Base-by-base conservation (phyloP, 2,329 filamentous ascomycete species). In the Chrysoporthe deuterocubensis region DNA sequence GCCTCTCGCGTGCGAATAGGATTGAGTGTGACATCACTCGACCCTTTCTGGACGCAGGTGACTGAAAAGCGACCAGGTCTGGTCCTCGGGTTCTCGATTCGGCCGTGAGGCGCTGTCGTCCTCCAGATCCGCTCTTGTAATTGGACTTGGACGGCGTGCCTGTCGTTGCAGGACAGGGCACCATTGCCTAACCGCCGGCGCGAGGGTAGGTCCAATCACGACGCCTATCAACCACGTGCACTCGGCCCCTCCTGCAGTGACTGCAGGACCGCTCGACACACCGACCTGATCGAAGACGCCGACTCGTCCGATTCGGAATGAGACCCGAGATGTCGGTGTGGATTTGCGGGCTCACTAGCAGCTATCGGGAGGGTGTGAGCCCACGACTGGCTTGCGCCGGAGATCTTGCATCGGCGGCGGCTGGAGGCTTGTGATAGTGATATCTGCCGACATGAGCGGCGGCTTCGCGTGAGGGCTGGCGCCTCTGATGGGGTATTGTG, bases 381-480 rank as follows among this genome's bases (percentile, higher is more conserved):
- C 62, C 56, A 56, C 64, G 61, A 68, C 59, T 68, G 66, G 65
- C 59, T n/a, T 37, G 56, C 37, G 6, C 2, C 26, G 42, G 37
- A 40, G 50, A 46, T 57, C 56, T 44, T 64, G 32, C 46, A n/a
- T 59, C 59, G 65, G 65, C 8, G 67, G 68, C 68, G 62, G 66
- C 66, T 69, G 65, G 66, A 58, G 61, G 56, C n/a, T 14, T 34
- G 68, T 69, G 68, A 69, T 69, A 68, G 68, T 69, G 68, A 69
- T 59, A 37, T 62, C 52, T 65, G 66, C 66, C 62, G 68, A 52
- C 62, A 68, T 66, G 21, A 65, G 68, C 44, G 37, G 58, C 62
- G 43, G 21, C 11, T 60, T 44, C 50, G 57, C 14, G 42, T 16
- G 63, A 26, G 16, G 11, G 42, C 18, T 48, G 37, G 11, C 14